These are phyloP conservation scores for Austroboletus sp. DNA, from an alignment of 1,284 basidiomycete genomes.

Conservation along the genomic window DNA sequence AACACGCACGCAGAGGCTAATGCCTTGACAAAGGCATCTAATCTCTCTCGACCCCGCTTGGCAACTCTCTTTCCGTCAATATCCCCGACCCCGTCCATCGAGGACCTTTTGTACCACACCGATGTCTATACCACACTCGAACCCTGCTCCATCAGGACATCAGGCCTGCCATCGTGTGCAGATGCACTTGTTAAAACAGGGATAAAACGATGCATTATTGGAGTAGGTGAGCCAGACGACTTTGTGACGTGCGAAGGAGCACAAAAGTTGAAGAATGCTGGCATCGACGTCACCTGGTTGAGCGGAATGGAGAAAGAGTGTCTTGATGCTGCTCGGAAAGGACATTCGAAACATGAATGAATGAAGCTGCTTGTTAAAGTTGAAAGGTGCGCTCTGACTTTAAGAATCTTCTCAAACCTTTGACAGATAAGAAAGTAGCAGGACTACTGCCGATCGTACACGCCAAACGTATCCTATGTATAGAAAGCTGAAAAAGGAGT, in stretches of 20 bases:
- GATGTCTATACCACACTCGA: slow-evolving; percentile 95
- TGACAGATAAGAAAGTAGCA: too few species aligned
- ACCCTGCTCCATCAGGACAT: slow-evolving; percentile 87
- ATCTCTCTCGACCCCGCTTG: slow-evolving; percentile 41
- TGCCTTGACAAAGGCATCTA: slow-evolving; percentile 71
- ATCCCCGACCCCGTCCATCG: slow-evolving; percentile 29
- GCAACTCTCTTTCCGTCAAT: slow-evolving; percentile 38
- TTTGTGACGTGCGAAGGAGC: slow-evolving; percentile 93
- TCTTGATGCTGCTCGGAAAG: slow-evolving; percentile 65
- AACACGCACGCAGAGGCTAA: slow-evolving; percentile 99
- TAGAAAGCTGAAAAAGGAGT: too few species aligned
- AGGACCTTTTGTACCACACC: slow-evolving; percentile 49
- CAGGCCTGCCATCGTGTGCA: slow-evolving; percentile 82
- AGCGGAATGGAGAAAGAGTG: slow-evolving; percentile 69
- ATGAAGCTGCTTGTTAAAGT: too few species aligned
- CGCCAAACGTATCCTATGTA: too few species aligned
- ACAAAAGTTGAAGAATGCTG: slow-evolving; percentile 64
- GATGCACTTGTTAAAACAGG: slow-evolving; percentile 73
- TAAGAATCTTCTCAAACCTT: too few species aligned
- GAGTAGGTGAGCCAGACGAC: slow-evolving; percentile 88
- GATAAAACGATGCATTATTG: slow-evolving; percentile 78
- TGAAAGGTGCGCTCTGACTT: too few species aligned
- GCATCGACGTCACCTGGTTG: slow-evolving; percentile 73
- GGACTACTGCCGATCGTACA: too few species aligned
- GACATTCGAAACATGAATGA: slow-evolving; percentile 29